Evolutionary conservation across 331 rosid genomes (phyloP).

Genomic region (Ulmus americana): DNA sequence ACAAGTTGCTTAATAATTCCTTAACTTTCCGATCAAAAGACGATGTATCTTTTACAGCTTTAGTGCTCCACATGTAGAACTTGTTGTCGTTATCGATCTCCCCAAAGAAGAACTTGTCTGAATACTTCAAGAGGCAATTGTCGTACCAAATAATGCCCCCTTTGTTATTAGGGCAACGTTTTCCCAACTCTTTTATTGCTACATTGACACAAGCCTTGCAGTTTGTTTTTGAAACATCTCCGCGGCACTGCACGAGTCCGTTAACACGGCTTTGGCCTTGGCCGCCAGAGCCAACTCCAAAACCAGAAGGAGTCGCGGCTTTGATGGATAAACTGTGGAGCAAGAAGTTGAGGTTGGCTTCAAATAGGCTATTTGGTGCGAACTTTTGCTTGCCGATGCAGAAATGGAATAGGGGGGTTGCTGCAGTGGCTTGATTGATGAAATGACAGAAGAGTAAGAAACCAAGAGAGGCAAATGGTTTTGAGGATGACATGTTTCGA

Average conservation of each 20-base stretch:
- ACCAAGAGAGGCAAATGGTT: slow-evolving; percentile 12
- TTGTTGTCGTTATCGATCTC: slow-evolving; percentile 28
- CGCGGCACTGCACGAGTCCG: slow-evolving; percentile 36
- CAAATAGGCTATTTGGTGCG: slow-evolving; percentile 16
- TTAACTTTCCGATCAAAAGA: slow-evolving; percentile 25
- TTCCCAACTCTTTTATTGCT: slow-evolving; percentile 27
- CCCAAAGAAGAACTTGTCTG: slow-evolving; percentile 29
- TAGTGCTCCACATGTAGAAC: slow-evolving; percentile 33
- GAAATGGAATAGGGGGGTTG: slow-evolving; percentile 23
- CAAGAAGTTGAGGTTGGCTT: no score
- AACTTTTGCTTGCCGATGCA: slow-evolving; percentile 26
- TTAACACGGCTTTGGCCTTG: slow-evolving; percentile 24
- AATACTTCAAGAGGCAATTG: slow-evolving; percentile 39
- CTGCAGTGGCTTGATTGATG: slow-evolving; percentile 16
- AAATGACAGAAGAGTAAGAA: slow-evolving; percentile 9
- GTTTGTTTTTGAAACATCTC: slow-evolving; percentile 30
- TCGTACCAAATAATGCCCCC: slow-evolving; percentile 41
- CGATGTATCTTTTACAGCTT: slow-evolving; percentile 19
- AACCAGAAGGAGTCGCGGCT: slow-evolving; percentile 33
- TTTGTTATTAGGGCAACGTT: slow-evolving; percentile 30
- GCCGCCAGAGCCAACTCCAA: slow-evolving; percentile 23
- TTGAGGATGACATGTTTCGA: slow-evolving; percentile 18
- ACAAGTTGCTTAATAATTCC: slow-evolving; percentile 24
- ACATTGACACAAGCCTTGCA: slow-evolving; percentile 32
- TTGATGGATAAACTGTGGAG: slow-evolving; percentile 10